Evolutionary conservation across 495 filamentous ascomycete species (phyloP), one percentile per base, ranked within the genome.

Genomic region (Neurospora sublineolata): DNA sequence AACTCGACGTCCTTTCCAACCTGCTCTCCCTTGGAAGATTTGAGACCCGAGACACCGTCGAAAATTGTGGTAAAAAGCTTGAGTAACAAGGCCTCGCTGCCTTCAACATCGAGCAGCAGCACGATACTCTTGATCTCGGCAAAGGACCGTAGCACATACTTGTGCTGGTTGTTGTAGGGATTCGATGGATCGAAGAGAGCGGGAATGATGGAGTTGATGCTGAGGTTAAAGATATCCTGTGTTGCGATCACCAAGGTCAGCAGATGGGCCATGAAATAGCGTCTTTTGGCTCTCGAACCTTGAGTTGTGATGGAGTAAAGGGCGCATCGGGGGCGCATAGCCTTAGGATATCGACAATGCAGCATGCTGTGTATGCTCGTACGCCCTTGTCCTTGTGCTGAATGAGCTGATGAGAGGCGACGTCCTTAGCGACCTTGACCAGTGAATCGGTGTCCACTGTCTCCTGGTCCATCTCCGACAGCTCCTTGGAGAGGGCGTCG

Each of bases 301-400:
- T 97, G 37, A 99, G 84, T 81, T 98, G 94, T 68, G 89, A 87
- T 37, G 85, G 88, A 11, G 93, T 97, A 82, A 96, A 98, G 12
- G 95, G 95, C 80, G 95, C 95, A 87, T 98, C 90, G 5, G 95
- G 95, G 38, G 95, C 95, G 83, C 94, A 97, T 37, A 99, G 85
- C 76, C 92, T 88, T 80, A 99, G 87, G 70, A 99, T 92, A 79
- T 99, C 96, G 52, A 97, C 94, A 75, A 98, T 84, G 79, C 94
- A 97, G 78, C 92, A 92, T 14, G 93, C 90, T 46, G 91, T 88
- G 84, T 90, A 97, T 20, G 96, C 95, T 73, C 90, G 89, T 33
- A 99, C 94, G 14, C 95, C 95, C 71, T 88, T 90, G 78, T 99
- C 96, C 82, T 96, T 97, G 80, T 99, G 96, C 64, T 82, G 86